Conservation (phyloP, 2,329 filamentous ascomycete species). For the Phialophora verrucosa region DNA sequence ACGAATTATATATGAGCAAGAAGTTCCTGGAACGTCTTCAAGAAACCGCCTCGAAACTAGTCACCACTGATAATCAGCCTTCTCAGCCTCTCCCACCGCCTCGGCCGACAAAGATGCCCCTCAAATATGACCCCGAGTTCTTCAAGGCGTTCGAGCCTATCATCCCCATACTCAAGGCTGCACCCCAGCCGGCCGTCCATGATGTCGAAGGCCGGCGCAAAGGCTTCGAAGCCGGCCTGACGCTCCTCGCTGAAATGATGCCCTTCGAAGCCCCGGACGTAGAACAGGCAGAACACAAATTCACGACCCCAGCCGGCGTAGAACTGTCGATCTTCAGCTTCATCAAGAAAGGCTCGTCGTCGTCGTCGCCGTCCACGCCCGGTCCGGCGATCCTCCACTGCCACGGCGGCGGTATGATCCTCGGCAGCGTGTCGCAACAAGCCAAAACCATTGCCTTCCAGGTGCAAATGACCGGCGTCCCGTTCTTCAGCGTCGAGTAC, state of each 20-base stretch:
- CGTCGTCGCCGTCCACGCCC: conserved; percentile 28
- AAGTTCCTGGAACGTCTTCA: neutral
- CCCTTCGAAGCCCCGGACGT: conserved; percentile 11
- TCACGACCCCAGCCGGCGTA: conserved; percentile 7
- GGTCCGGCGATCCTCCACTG: conserved; percentile 39
- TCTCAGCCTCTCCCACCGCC: neutral
- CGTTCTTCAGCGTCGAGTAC: conserved; percentile 42
- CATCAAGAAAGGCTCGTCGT: conserved; percentile 6
- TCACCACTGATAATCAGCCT: neutral
- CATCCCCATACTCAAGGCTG: conserved; percentile 11
- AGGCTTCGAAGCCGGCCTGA: conserved; percentile 1
- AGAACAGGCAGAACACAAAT: conserved; percentile 14
- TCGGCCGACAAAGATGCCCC: conserved; percentile 12
- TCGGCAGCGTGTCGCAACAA: conserved; percentile 35
- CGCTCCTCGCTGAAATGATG: neutral
- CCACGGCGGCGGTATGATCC: conserved; percentile 42
- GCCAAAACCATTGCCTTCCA: conserved; percentile 25
- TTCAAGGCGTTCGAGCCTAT: conserved; percentile 22
- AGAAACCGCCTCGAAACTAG: neutral
- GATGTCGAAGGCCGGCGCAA: conserved; percentile 16
- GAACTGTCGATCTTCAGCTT: conserved; percentile 9
- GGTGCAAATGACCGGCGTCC: conserved; percentile 36
- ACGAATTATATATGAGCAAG: neutral
- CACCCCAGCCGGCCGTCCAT: conserved; percentile 17
- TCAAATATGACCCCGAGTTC: conserved; percentile 21